Evolutionary conservation across 2,329 filamentous ascomycete species (phyloP).

Genomic region (Graphilbum fragrans): DNA sequence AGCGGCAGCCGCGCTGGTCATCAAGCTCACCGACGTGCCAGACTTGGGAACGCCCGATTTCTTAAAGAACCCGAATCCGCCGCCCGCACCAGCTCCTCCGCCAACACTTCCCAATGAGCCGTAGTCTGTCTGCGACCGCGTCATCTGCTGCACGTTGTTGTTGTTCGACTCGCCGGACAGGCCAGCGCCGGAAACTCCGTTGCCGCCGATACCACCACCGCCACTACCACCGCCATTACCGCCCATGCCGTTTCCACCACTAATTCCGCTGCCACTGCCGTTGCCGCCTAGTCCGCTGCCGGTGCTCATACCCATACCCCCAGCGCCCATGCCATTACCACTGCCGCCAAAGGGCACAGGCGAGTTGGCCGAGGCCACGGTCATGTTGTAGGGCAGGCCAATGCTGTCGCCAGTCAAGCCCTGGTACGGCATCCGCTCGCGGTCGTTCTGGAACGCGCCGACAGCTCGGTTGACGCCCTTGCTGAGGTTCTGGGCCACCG

Average conservation of each 20-base stretch:
- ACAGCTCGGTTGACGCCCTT: constrained; percentile 93
- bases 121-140: too few species aligned
- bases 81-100: constrained; percentile 20
- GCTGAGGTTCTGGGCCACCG: constrained; percentile 83
- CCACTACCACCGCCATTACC: neutral
- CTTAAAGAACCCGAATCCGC: constrained; percentile 62
- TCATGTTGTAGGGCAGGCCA: constrained; percentile 61
- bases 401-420: constrained; percentile 50
- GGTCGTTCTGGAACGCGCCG: constrained; percentile 51
- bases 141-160: neutral
- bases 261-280: constrained; percentile 26
- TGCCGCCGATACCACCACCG: constrained; percentile 6
- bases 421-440: constrained; percentile 38
- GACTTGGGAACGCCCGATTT: constrained; percentile 40
- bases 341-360: constrained; percentile 19
- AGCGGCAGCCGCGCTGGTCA: constrained; percentile 17
- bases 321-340: neutral
- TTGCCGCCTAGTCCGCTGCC: constrained; percentile 16
- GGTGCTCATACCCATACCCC: neutral
- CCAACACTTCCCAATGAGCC: too few species aligned
- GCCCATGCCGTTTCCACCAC: neutral
- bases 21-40: constrained; percentile 28
- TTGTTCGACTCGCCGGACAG: constrained; percentile 8
- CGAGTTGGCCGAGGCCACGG: constrained; percentile 40
- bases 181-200: neutral